These are phyloP conservation scores for Colletotrichum phormii DNA, from an alignment of 2,329 filamentous ascomycete species.

Conservation along the genomic window DNA sequence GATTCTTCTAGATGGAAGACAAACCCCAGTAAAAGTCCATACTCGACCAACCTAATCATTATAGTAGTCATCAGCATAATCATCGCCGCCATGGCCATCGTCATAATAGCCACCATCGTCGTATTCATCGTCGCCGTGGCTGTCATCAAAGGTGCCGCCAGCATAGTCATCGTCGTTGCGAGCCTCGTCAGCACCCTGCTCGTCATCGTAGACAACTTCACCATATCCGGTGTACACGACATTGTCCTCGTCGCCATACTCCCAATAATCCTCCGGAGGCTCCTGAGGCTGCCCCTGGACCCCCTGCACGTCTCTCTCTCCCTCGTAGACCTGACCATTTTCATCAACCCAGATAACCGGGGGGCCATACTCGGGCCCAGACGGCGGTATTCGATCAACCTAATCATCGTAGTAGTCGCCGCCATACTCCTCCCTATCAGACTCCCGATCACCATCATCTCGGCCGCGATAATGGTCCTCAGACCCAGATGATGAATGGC, in stretches of 20 bases:
- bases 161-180: background rate
- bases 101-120: slow-evolving; percentile 53
- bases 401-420: slow-evolving; percentile 37
- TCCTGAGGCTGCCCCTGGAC: background rate
- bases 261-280: background rate
- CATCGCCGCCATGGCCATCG: slow-evolving; percentile 55
- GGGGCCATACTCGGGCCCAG: too few relatives aligned
- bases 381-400: background rate
- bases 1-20: background rate
- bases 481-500: slow-evolving; percentile 29
- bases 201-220: background rate
- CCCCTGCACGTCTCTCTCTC: background rate
- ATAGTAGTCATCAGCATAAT: slow-evolving; percentile 42
- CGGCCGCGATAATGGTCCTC: slow-evolving; percentile 25
- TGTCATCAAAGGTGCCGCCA: background rate
- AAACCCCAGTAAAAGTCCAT: background rate
- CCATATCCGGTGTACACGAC: background rate
- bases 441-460: slow-evolving; percentile 41
- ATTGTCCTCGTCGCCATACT: background rate
- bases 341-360: too few relatives aligned
- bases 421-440: slow-evolving; percentile 60
- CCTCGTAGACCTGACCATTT: background rate
- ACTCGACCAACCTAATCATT: slow-evolving; percentile 29
- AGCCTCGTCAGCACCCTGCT: background rate
- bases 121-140: slow-evolving; percentile 11